These are phyloP conservation scores for Alternaria sp. DNA, from an alignment of 2,329 filamentous ascomycete species.

Conservation along the genomic window DNA sequence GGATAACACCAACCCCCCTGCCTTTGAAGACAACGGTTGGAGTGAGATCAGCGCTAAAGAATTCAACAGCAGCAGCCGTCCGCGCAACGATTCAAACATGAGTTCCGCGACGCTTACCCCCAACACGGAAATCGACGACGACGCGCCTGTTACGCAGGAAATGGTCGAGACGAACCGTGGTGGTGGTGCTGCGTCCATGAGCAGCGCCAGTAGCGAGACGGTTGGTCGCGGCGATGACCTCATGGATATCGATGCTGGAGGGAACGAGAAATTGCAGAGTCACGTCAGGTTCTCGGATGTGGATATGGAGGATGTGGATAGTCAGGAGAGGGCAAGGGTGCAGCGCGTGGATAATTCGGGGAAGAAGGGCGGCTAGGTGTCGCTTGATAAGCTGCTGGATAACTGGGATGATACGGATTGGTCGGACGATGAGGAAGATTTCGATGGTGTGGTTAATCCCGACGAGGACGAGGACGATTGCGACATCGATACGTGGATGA, in stretches of 20 bases:
- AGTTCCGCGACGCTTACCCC: conserved; percentile 44
- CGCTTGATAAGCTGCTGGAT: too few species aligned
- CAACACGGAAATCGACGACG: conserved; percentile 40
- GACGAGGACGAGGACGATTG: not conserved
- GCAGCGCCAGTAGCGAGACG: conserved; percentile 32
- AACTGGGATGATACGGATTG: not conserved
- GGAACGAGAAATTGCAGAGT: conserved; percentile 1
- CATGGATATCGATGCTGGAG: conserved; percentile 27
- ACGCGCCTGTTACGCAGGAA: conserved; percentile 22
- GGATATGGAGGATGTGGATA: conserved; percentile 32
- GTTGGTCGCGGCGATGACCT: conserved; percentile 22
- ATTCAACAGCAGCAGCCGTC: conserved; percentile 16
- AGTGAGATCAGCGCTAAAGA: conserved; percentile 25
- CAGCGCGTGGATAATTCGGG: conserved; percentile 34
- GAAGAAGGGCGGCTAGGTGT: conserved; percentile 36
- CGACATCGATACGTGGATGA: not conserved
- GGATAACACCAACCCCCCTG: conserved; percentile 12
- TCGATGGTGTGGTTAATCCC: not conserved
- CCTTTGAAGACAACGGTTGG: conserved; percentile 29
- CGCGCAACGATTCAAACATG: conserved; percentile 21
- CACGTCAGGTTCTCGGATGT: conserved; percentile 26
- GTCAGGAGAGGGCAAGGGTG: conserved; percentile 11
- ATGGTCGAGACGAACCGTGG: conserved; percentile 36
- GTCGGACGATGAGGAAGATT: not conserved
- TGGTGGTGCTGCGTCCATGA: conserved; percentile 18